Evolutionary conservation across 1,284 basidiomycete species (phyloP), one percentile per base, ranked within the genome.

Genomic region (Rhizoctonia solani): DNA sequence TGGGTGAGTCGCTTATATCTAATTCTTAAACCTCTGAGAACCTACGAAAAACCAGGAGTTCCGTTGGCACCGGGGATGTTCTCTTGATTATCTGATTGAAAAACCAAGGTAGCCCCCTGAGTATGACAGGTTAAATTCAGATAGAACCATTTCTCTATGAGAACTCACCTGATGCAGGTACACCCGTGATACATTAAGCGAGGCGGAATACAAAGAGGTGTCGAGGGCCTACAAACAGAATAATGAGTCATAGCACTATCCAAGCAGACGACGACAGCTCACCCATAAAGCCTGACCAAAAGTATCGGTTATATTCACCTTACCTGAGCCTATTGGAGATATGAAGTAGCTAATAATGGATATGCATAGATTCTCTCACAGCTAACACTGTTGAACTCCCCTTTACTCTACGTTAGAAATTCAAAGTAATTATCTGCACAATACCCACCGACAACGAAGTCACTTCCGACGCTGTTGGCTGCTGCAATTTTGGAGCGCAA

Each of bases 161-260:
- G 16, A 39, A 39, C 37, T 39, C 46, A 30, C 55, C 55, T 67
- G 65, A 37, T 67, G 65, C 4, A 52, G 34, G 54, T 69, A 71
- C 52, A 71, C 63, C 23, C 68, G 58, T 8, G 56, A 46, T 39
- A 69, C 69, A 21, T 66, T 61, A 59, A 68, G 53, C 16, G 27
- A 47, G 3, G 68, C 68, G 3, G 52, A 19, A 69, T 71, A 71
- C 11, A 69, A 54, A 29, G 67, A 68, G 3, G 70, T 71, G 19
- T 58, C 55, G 42, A 58, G 55, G 3, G 55, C 42, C 55, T 58
- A 19, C 19, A n/a, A 14, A 5, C 21, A 11, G 44, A 9, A 46
- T 46, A 5, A 46, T 6, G 19, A 21, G 11, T 19, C 21, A 46
- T 46, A 11, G 44, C 13, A 11, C 21, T 11, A 46, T 9, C n/a